These are phyloP conservation scores for Phytophthora tubulina DNA, from an alignment of 352 stramenopile genomes.

Conservation along the genomic window DNA sequence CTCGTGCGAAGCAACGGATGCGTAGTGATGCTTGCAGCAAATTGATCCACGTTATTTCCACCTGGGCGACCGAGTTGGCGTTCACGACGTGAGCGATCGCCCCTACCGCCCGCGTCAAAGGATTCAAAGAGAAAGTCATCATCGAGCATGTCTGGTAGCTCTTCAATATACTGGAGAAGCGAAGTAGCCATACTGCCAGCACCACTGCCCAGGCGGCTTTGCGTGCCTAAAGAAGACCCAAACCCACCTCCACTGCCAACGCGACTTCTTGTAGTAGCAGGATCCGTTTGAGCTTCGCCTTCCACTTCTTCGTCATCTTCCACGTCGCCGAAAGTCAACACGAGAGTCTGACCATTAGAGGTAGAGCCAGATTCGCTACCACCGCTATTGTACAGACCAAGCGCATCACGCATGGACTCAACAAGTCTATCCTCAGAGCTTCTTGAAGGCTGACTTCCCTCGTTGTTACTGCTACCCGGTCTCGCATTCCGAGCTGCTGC, in stretches of 20 bases:
- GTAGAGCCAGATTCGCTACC: slow-evolving; percentile 18
- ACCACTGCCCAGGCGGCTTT: slow-evolving; percentile 22
- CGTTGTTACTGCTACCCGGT: slow-evolving; percentile 17
- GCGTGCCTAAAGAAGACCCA: slow-evolving; percentile 15
- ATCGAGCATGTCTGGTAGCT: slow-evolving; percentile 59
- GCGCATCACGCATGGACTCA: slow-evolving; percentile 51
- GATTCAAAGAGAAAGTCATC: slow-evolving; percentile 71
- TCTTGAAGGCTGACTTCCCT: slow-evolving; percentile 18
- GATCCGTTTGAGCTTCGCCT: slow-evolving; percentile 7
- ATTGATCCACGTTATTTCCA: slow-evolving; percentile 21
- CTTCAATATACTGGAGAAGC: slow-evolving; percentile 69
- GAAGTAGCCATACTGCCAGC: slow-evolving; percentile 39
- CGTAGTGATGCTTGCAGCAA: slow-evolving; percentile 20
- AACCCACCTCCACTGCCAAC: slow-evolving; percentile 18
- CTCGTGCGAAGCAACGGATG: slow-evolving; percentile 59
- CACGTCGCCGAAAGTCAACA: slow-evolving; percentile 52
- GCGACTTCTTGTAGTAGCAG: slow-evolving; percentile 8
- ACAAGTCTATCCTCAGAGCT: slow-evolving; percentile 49
- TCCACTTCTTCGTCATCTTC: slow-evolving; percentile 39
- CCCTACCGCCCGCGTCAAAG: slow-evolving; percentile 50
- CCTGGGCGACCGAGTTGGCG: slow-evolving; percentile 34
- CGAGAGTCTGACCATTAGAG: slow-evolving; percentile 44
- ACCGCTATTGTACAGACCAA: slow-evolving; percentile 37
- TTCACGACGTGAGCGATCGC: slow-evolving; percentile 52
- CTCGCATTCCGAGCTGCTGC: slow-evolving; percentile 33